These are phyloP conservation scores for Coprinopsis sp. DNA, from an alignment of 768 basidiomycete species.

Conservation along the genomic window DNA sequence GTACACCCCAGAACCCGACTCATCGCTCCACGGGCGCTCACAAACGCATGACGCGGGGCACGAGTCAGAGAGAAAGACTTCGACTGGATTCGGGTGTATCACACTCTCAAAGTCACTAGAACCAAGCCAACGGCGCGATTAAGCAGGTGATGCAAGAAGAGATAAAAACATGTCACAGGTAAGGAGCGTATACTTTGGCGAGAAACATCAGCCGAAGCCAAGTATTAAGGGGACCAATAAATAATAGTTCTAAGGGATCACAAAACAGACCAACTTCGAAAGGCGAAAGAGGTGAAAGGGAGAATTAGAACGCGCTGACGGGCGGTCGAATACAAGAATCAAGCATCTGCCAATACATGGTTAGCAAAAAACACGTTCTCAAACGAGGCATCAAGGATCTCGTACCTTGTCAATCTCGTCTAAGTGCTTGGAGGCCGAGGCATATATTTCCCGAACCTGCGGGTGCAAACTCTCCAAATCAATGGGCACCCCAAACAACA, in stretches of 20 bases:
- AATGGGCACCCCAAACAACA: constrained; percentile 65
- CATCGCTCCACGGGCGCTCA: no score
- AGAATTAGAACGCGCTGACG: constrained; percentile 26
- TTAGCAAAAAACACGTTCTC: background rate
- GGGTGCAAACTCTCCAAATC: constrained; percentile 67
- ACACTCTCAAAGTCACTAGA: no score
- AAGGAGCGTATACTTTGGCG: background rate
- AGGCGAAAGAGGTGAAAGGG: background rate
- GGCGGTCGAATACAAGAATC: constrained; percentile 28
- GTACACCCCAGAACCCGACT: no score
- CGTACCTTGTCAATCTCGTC: constrained; percentile 78
- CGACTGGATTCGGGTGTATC: no score
- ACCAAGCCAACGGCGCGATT: no score
- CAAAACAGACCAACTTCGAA: background rate
- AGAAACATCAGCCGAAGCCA: background rate
- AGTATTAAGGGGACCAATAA: background rate
- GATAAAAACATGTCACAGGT: background rate
- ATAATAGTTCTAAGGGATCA: background rate
- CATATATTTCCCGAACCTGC: constrained; percentile 65
- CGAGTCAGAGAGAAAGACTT: no score
- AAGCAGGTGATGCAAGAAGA: background rate
- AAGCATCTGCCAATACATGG: constrained; percentile 20
- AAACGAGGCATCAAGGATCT: background rate
- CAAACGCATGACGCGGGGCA: no score
- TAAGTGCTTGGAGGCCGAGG: constrained; percentile 62